Base-by-base conservation (phyloP, 139 green algal species). In the Pseudopediastrum boryanum region DNA sequence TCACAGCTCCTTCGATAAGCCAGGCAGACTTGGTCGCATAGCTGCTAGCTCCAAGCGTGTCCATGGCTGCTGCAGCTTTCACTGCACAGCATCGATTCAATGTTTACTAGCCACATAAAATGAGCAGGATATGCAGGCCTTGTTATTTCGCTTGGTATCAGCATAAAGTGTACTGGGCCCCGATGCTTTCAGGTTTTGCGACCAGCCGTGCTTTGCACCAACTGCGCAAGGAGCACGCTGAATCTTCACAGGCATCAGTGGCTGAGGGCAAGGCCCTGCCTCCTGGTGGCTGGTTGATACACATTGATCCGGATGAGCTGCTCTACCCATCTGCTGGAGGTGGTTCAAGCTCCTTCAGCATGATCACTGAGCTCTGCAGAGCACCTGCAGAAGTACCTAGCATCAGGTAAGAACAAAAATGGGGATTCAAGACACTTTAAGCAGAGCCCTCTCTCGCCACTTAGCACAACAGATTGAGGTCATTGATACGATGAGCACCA, bases 241-340 rank as follows among this genome's bases (percentile, higher is more conserved):
- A 56, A 56, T 12, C 8, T 58, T 56, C 46, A 16, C 54, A 78
- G 71, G 54, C 13, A 70, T 48, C 71, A 25, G 71, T 65, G 16
- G 69, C 71, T 9, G 42, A 58, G 4, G 71, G 54, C 21, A 39
- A 70, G 25, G 54, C 68, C 36, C 71, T 69, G 38, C 86, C 87
- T 1, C 46, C 48, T 8, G 5, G 12, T 13, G 83, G 83, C 42
- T 92, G 87, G 87, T 69, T 92, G 41, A 76, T 92, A 33, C 87
- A 91, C 71, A 72, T 80, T 5, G 87, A 92, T 67, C 83, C 87
- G 2, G 87, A 92, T 43, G 87, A 92, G 71, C 76, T 92, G 25
- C 70, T 92, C 21, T 58, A 86, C 9, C 75, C 84, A 0, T 33
- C 42, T 29, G 54, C 71, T 31, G 71, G 71, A 12, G 51, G 42